Conservation (phyloP, 2,329 filamentous ascomycete species). For the Diaporthe ilicicola region DNA sequence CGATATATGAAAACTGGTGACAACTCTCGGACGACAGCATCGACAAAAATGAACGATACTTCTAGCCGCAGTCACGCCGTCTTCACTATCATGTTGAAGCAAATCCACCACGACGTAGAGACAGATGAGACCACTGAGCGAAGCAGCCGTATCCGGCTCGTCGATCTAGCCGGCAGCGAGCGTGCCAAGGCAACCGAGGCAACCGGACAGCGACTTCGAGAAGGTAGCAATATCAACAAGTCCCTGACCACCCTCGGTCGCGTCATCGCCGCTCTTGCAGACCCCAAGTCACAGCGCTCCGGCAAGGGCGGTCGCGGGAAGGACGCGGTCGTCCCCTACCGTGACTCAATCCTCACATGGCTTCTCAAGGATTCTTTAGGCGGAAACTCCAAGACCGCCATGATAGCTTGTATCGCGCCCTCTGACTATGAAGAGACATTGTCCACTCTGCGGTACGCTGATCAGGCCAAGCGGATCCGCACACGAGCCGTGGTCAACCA, state of each 20-base stretch:
- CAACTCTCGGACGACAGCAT: slow-evolving; percentile 84
- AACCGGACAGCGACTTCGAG: slow-evolving; percentile 86
- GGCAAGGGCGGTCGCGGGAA: slow-evolving; percentile 62
- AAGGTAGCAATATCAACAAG: slow-evolving; percentile 99
- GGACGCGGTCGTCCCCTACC: slow-evolving; percentile 85
- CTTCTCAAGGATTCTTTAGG: slow-evolving; percentile 94
- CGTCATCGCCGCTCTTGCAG: slow-evolving; percentile 90
- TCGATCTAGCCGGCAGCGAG: slow-evolving; percentile 94
- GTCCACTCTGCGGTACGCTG: slow-evolving; percentile 93
- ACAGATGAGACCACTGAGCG: slow-evolving; percentile 98
- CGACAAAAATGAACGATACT: slow-evolving; percentile 99
- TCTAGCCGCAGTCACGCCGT: slow-evolving; percentile 96
- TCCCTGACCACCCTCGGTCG: slow-evolving; percentile 94
- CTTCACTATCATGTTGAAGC: slow-evolving; percentile 97
- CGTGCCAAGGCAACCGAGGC: slow-evolving; percentile 95
- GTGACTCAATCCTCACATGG: slow-evolving; percentile 86
- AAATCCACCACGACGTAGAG: slow-evolving; percentile 96
- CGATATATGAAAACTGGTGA: slow-evolving; percentile 92
- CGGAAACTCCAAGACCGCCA: slow-evolving; percentile 97
- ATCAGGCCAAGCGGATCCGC: slow-evolving; percentile 97
- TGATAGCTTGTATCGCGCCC: slow-evolving; percentile 97
- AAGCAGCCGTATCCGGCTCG: slow-evolving; percentile 89
- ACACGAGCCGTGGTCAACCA: slow-evolving; percentile 96
- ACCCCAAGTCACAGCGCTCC: slow-evolving; percentile 70
- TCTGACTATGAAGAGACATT: slow-evolving; percentile 97